Conservation (phyloP, 2,329 filamentous ascomycete genomes). For the Cercospora nicotianae region DNA sequence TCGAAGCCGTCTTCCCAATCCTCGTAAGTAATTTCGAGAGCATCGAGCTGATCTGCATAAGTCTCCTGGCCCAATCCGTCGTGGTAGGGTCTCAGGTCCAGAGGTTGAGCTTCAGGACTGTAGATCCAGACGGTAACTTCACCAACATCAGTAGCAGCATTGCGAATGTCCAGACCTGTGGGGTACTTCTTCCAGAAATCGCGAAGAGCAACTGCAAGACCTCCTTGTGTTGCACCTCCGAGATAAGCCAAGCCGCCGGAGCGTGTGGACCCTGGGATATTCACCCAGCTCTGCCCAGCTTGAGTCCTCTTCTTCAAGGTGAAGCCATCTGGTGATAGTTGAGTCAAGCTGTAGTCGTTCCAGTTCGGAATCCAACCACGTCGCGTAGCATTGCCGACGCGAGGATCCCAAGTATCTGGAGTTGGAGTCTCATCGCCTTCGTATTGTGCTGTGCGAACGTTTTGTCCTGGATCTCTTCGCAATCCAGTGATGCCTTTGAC, state of each 20-base stretch:
- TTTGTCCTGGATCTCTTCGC: constrained; percentile 54
- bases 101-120: constrained; percentile 55
- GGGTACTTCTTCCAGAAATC: constrained; percentile 67
- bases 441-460: constrained; percentile 53
- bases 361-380: constrained; percentile 60
- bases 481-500: constrained; percentile 62
- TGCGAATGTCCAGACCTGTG: constrained; percentile 56
- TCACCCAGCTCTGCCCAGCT: constrained; percentile 58
- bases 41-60: constrained; percentile 60
- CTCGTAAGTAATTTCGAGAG: constrained; percentile 63
- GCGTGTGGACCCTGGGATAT: constrained; percentile 57
- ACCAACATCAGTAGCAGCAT: constrained; percentile 52
- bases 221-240: constrained; percentile 58
- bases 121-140: constrained; percentile 62
- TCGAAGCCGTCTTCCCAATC: constrained; percentile 59
- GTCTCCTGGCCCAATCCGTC: constrained; percentile 58
- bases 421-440: constrained; percentile 50
- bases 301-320: constrained; percentile 62
- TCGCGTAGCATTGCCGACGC: constrained; percentile 43
- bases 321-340: constrained; percentile 62
- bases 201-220: constrained; percentile 58
- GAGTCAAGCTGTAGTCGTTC: constrained; percentile 58
- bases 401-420: constrained; percentile 49
- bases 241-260: constrained; percentile 60
- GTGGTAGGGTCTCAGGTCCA: constrained; percentile 60